Evolutionary conservation across 1,284 basidiomycete species (phyloP).

Genomic region (Sanghuangporus weigelae): DNA sequence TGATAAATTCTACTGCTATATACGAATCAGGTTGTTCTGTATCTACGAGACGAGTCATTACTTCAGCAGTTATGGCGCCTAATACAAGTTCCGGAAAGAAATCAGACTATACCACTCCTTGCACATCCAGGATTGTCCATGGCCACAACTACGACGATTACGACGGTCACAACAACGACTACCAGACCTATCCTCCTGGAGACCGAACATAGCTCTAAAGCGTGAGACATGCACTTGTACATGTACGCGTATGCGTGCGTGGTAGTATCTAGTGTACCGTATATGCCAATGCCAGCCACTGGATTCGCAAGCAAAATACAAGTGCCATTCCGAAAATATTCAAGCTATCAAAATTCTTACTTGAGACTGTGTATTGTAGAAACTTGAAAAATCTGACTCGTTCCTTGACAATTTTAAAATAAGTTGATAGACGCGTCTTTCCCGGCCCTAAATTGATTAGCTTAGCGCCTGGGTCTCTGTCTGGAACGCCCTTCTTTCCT

Average conservation of each 20-base stretch:
- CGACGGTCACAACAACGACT: neutral
- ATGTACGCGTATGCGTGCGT: no score
- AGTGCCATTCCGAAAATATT: no score
- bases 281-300: no score
- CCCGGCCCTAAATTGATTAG: conserved; percentile 2
- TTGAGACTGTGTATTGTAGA: no score
- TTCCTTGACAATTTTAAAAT: no score
- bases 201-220: no score
- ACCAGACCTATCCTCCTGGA: no score
- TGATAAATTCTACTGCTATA: neutral
- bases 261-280: no score
- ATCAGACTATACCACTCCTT: neutral
- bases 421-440: neutral
- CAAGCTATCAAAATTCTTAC: no score
- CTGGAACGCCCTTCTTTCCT: neutral
- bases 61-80: conserved; percentile 5
- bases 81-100: neutral
- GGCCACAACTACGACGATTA: neutral
- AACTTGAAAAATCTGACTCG: no score
- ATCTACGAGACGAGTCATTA: neutral
- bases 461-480: neutral
- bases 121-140: neutral
- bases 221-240: no score
- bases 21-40: neutral
- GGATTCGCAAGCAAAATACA: no score